Evolutionary conservation across 2,329 filamentous ascomycete species (phyloP), one percentile per base, ranked within the genome.

Genomic region (Trichoderma harzianum): DNA sequence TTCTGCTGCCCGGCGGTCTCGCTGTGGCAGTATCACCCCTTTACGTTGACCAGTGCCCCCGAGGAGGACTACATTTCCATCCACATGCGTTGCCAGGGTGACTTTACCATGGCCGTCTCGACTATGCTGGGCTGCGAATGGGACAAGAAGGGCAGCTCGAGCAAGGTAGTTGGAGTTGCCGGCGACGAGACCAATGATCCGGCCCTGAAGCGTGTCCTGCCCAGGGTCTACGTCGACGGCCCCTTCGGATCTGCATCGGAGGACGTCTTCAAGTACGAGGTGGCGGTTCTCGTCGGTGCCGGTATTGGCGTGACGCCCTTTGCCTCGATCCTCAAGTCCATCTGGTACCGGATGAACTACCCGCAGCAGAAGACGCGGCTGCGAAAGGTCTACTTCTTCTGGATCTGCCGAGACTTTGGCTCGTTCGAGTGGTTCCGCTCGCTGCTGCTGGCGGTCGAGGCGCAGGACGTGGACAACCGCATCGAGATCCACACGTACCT

Each of bases 321-420:
- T 82, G 93, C 93, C 14, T 94, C 92, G 0, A 95, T 95, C 76
- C 87, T 95, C 78, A 97, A 97, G 86, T 94, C 92, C 68, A 95
- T 97, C 82, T 97, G 93, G 93, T 97, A 96, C 85, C 90, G 93
- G 64, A 94, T 95, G 91, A 95, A 94, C 86, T 95, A 93, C 82
- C 92, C 92, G 3, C 91, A 93, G 80, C 89, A 91, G 81, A 92
- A 92, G 83, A 95, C 92, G 3, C 87, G 92, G 5, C 86, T 97
- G 57, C 88, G 91, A 78, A 97, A 96, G 82, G 93, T 97, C 28
- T 97, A 96, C 85, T 96, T 96, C 85, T 94, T 96, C 87, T 96
- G 93, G 93, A 91, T 96, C 74, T 95, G 93, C 85, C 88, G 93
- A 81, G 93, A 96, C 81, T 95, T 95, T 78, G 93, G 91, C 39